A percentile compares a stretch with the other conserved stretches of the same genome.
These are phyloP conservation scores for Magnolia officinalis DNA, from an alignment of 164 flowering plant species.

Conservation along the genomic window DNA sequence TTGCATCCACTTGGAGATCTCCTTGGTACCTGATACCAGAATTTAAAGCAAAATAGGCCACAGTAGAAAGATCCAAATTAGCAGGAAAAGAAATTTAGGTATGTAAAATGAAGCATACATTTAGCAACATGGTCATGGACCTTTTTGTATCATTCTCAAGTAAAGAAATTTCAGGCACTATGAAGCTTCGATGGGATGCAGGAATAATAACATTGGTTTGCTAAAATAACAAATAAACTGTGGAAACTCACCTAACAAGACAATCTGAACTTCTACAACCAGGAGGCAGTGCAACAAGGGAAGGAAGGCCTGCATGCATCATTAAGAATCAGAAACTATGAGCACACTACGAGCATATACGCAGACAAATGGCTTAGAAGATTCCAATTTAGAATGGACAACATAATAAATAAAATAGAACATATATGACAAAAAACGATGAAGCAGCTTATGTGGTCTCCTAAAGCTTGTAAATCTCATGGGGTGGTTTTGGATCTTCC, in stretches of 20 bases:
- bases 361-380: not conserved
- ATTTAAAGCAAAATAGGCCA: not conserved
- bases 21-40: conserved; percentile 61
- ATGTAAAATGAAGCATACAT: no score
- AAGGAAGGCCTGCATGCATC: conserved; percentile 67
- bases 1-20: conserved; percentile 72
- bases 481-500: not conserved
- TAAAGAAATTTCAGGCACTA: not conserved
- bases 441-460: not conserved
- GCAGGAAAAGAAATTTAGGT: no score
- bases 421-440: not conserved
- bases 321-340: not conserved
- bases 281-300: conserved; percentile 62
- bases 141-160: not conserved
- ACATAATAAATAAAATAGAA: not conserved
- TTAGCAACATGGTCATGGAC: not conserved
- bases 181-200: not conserved
- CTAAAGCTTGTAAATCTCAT: not conserved
- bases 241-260: conserved; percentile 57
- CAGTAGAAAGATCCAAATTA: not conserved
- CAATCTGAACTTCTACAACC: conserved; percentile 69
- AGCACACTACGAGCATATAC: not conserved
- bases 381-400: not conserved
- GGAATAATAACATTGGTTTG: not conserved
- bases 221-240: not conserved